Evolutionary conservation across 495 filamentous ascomycete species (phyloP), one percentile per base, ranked within the genome.

Genomic region (Ramalina peruviana): DNA sequence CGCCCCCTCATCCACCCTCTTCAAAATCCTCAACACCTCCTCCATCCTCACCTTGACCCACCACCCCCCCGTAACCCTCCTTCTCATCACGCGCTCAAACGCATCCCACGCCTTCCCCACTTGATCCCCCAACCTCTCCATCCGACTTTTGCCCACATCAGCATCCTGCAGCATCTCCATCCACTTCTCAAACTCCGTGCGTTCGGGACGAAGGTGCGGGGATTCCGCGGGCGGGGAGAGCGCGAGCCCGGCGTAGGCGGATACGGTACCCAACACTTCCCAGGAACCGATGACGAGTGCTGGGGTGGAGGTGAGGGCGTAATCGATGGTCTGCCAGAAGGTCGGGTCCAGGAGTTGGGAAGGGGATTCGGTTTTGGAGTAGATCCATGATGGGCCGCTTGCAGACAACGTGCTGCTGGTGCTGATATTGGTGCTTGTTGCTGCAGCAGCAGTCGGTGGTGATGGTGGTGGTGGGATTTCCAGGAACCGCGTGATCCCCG

Each of bases 281-380:
- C 89, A 99, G 2, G 67, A 67, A 0, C 80, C 82, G 49, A 81
- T 75, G 1, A 72, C 64, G 25, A 60, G 59, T 38, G 65, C 70
- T 13, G 80, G 81, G 19, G 78, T 66, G 66, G 92, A 86, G 10
- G 82, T 72, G 6, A 97, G 70, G 6, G 78, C 78, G 58, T 87
- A 99, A 57, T 94, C 83, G 51, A 95, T 88, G 23, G 69, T 65
- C 3, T 72, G 64, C 92, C 90, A 97, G 64, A 96, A 97, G 3
- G 63, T 54, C 2, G 79, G 74, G 23, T 70, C 66, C 6, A 75
- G 65, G 38, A 94, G 71, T 1, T 60, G 54, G 0, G 55, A 49
- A 20, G 73, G 67, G 40, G 69, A 58, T 53, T 76, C 73, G 0
- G 72, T 71, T 49, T 78, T 78, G 52, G 77, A 74, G 50, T 82